Base-by-base conservation (phyloP, 1,284 basidiomycete species). In the Apiotrichum akiyoshidainum region DNA sequence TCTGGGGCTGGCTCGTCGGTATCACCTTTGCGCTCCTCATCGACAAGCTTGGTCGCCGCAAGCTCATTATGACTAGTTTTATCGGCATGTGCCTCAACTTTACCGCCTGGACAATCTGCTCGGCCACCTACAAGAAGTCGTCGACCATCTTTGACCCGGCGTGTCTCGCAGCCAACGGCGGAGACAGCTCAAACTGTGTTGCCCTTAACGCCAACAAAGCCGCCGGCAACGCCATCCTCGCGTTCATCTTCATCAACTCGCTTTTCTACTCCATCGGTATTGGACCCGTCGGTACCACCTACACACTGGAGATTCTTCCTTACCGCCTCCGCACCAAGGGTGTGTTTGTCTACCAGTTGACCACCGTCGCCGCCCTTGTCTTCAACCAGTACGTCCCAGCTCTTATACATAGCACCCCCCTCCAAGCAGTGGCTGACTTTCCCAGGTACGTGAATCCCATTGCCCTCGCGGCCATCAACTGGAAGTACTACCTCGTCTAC, bases 291-390 rank as follows among this genome's bases (percentile, higher is more conserved):
- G 51, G 61, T 13, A 52, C 59, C 26, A 51, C 54, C 39, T 61
- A 61, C 60, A 57, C 58, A n/a, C 60, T 65, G 37, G 63, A 65
- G 37, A 59, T 63, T 35, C 57, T 66, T 3, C 65, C 65, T 17
- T 68, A 61, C 63, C 46, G 59, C 31, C 52, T 90, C 54, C 87
- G 88, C 70, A 86, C 89, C 51, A 89, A 89, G 80, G 88, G 88
- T 57, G 84, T 89, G 79, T 87, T 82, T 64, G 72, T 89, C 61
- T 64, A 72, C 61, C 63, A 70, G 46, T 63, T 76, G 42, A 60
- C 64, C 40, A 72, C 76, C 64, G 71, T 73, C 65, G 65, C 66
- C 39, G 67, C 73, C 5, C 69, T 75, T 39, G 68, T 70, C 44
- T 61, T 73, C 62, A 73, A 76, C 66, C 73, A 77, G 58, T 78